Evolutionary conservation across 2,329 filamentous ascomycete species (phyloP).

Genomic region (Colletotrichum melonis): DNA sequence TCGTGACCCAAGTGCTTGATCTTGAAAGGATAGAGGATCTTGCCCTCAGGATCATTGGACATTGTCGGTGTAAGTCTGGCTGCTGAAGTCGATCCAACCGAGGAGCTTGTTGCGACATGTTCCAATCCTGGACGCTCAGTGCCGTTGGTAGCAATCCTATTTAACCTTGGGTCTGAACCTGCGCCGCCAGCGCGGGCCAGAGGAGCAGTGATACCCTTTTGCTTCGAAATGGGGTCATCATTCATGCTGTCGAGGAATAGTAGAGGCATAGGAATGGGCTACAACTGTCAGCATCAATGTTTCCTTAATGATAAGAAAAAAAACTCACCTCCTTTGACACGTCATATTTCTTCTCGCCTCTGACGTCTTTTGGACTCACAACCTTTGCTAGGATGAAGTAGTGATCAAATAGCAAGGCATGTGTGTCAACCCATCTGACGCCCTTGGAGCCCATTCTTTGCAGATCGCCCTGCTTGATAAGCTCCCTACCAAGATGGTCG

Average conservation of each 20-base stretch:
- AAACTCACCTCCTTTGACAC: slow-evolving; percentile 84
- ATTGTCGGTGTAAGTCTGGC: slow-evolving; percentile 53
- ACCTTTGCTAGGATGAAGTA: slow-evolving; percentile 94
- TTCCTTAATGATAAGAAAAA: neutral
- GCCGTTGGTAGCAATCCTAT: slow-evolving; percentile 64
- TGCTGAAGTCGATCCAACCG: slow-evolving; percentile 62
- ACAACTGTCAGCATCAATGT: slow-evolving; percentile 40
- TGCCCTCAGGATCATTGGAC: slow-evolving; percentile 79
- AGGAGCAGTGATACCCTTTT: slow-evolving; percentile 77
- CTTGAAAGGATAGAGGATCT: slow-evolving; percentile 91
- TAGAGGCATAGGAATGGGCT: slow-evolving; percentile 96
- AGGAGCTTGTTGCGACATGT: slow-evolving; percentile 76
- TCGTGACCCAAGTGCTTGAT: slow-evolving; percentile 96
- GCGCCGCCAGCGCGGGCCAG: slow-evolving; percentile 70
- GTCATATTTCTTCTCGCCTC: slow-evolving; percentile 87
- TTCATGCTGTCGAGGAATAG: slow-evolving; percentile 92
- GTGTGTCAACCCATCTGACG: slow-evolving; percentile 93
- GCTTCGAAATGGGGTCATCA: slow-evolving; percentile 89
- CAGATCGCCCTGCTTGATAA: slow-evolving; percentile 90
- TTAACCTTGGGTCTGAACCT: slow-evolving; percentile 68
- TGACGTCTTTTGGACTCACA: slow-evolving; percentile 73
- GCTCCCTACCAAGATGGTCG: slow-evolving; percentile 90
- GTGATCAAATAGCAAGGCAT: slow-evolving; percentile 94
- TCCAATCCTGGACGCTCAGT: slow-evolving; percentile 69
- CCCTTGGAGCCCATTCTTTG: slow-evolving; percentile 89